These are phyloP conservation scores for Camillea tinctor DNA, from an alignment of 2,329 filamentous ascomycete genomes.

Conservation along the genomic window DNA sequence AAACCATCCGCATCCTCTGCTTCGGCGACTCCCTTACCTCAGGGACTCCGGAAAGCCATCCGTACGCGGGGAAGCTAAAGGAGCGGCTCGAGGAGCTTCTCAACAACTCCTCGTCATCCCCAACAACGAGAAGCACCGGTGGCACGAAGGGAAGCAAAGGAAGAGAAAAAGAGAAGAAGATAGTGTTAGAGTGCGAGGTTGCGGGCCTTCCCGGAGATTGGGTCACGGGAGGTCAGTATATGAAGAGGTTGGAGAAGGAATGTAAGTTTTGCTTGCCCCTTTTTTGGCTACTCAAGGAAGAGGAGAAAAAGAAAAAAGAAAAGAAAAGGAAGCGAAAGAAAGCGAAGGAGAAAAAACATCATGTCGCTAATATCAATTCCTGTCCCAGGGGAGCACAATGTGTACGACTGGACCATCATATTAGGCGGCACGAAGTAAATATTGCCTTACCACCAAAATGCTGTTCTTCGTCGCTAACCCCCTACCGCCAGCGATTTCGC, in stretches of 20 bases:
- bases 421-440: conserved; percentile 63
- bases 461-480: not conserved
- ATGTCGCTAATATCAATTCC: conserved; percentile 4
- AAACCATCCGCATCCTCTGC: conserved; percentile 55
- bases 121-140: not conserved
- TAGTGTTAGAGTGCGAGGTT: conserved; percentile 35
- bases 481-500: conserved; percentile 47
- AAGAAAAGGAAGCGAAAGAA: not conserved
- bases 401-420: conserved; percentile 57
- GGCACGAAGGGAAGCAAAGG: not conserved
- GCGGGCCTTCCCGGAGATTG: conserved; percentile 53
- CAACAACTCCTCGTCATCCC: conserved; percentile 26
- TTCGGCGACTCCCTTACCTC: conserved; percentile 65
- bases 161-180: not conserved
- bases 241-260: conserved; percentile 28
- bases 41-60: conserved; percentile 50
- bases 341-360: not conserved
- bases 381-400: conserved; percentile 12
- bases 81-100: conserved; percentile 47
- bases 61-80: conserved; percentile 52
- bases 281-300: conserved; percentile 1
- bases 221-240: conserved; percentile 36
- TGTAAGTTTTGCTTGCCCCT: conserved; percentile 24
- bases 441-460: not conserved
- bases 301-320: not conserved